Conservation (phyloP, 352 stramenopile genomes). For the Phytopythium ostracodes region DNA sequence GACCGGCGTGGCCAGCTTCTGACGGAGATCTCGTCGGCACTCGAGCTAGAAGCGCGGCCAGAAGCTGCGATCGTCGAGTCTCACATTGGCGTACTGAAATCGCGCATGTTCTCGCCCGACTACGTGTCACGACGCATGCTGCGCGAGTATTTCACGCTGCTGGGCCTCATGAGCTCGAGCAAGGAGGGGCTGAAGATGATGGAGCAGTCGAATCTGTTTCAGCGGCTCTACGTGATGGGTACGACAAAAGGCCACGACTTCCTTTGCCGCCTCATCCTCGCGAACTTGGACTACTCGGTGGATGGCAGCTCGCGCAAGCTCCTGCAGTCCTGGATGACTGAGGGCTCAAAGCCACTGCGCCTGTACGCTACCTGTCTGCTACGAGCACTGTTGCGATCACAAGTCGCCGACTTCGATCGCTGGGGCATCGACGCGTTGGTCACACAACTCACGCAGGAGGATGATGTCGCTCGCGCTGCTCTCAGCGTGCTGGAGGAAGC, state of each 20-base stretch:
- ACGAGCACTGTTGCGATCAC: slow-evolving; percentile 71
- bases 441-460: slow-evolving; percentile 81
- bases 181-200: slow-evolving; percentile 90
- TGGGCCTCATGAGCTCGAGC: slow-evolving; percentile 87
- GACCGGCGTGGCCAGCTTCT: slow-evolving; percentile 79
- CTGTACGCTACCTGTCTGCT: slow-evolving; percentile 85
- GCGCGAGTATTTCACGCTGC: slow-evolving; percentile 87
- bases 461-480: slow-evolving; percentile 80
- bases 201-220: slow-evolving; percentile 89
- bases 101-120: slow-evolving; percentile 85
- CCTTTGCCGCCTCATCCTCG: slow-evolving; percentile 82
- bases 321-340: slow-evolving; percentile 85
- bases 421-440: slow-evolving; percentile 86
- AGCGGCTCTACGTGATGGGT: slow-evolving; percentile 82
- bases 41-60: slow-evolving; percentile 79
- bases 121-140: slow-evolving; percentile 84
- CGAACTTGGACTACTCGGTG: slow-evolving; percentile 87
- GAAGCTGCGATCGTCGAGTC: slow-evolving; percentile 87
- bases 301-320: slow-evolving; percentile 84
- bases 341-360: slow-evolving; percentile 78
- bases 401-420: slow-evolving; percentile 86
- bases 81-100: slow-evolving; percentile 83
- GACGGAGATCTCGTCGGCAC: slow-evolving; percentile 79
- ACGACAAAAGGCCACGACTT: slow-evolving; percentile 87
- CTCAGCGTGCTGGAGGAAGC: slow-evolving; percentile 86